phyloP scores from a whole-genome alignment of 2,329 filamentous ascomycete genomes.

The Fusarium mangiferae region DNA sequence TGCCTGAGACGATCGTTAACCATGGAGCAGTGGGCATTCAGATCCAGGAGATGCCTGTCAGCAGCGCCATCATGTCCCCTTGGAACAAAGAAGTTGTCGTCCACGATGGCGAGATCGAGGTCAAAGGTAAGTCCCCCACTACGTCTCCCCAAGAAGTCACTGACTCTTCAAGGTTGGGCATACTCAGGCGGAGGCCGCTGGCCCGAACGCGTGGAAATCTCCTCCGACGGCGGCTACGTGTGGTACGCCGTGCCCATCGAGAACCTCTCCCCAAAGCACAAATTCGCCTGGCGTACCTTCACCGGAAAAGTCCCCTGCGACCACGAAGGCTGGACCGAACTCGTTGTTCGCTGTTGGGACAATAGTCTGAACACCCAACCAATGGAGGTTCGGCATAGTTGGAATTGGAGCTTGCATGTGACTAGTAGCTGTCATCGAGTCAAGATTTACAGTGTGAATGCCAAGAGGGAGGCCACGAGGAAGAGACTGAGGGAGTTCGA shows the following conservation, averaged over 20 bases:
- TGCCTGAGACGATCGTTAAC: too few species aligned
- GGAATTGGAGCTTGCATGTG: constrained; percentile 74
- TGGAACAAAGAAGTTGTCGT: constrained; percentile 68
- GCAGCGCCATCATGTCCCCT: constrained; percentile 72
- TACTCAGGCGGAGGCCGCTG: constrained; percentile 68
- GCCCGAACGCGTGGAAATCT: constrained; percentile 72
- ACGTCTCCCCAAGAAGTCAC: rapidly evolving
- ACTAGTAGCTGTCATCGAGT: constrained; percentile 70
- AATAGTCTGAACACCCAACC: constrained; percentile 71
- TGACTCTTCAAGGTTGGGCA: constrained; percentile 62
- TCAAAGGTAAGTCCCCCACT: not conserved
- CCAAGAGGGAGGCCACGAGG: constrained; percentile 58
- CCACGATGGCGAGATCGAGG: constrained; percentile 66
- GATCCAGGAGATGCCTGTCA: constrained; percentile 79
- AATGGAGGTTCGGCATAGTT: constrained; percentile 62
- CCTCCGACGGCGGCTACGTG: constrained; percentile 67
- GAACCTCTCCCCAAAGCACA: constrained; percentile 70
- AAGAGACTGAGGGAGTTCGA: constrained; percentile 63
- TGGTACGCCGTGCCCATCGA: constrained; percentile 72
- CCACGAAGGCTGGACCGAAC: constrained; percentile 69
- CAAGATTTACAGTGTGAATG: constrained; percentile 71
- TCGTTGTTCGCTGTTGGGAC: constrained; percentile 69
- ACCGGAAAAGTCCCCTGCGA: constrained; percentile 70
- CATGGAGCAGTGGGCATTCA: constrained; percentile 61
- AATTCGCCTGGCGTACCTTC: constrained; percentile 73